Base-by-base conservation (phyloP, 306 rosid species). In the Ochetophila trinervis region DNA sequence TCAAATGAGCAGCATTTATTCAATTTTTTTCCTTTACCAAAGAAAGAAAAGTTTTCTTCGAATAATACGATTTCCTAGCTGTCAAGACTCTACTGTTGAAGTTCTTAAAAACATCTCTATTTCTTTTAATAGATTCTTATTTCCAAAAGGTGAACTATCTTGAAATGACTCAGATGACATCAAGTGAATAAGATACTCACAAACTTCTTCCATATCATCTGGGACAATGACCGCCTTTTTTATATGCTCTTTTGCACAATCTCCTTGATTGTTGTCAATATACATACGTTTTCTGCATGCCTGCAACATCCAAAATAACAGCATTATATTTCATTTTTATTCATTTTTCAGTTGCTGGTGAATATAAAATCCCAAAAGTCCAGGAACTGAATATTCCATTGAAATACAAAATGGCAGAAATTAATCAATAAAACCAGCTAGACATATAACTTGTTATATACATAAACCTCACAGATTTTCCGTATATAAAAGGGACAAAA, bases 61-160 rank as follows among this genome's bases (percentile, higher is more conserved):
- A 40, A 10, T 66, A 8, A 4, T 37, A 57, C 3, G n/a, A 57
- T 57, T 62, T 48, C 63, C 66, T 63, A 62, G 68, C 68, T 62
- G 53, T 57, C 57, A 62, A 80, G n/a, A 73, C 66, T 85, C 75
- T 66, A 48, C 79, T 48, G 79, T 69, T 74, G 73, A 75, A 60
- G 83, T 64, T 67, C 79, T 87, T 15, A 80, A 80, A 86, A 83
- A 79, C 70, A 71, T 61, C 73, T 89, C 94, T 52, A 85, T 87
- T 83, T 89, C 95, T 75, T 80, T 84, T 14, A 80, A 72, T 67
- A 87, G 72, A 53, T 69, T 78, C 60, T 56, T 72, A 65, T 73
- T 54, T 50, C 77, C 70, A 66, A 6, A 35, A 52, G 72, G 75
- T 53, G 63, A 75, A 55, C 83, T 54, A 22, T 73, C 82, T 70